phyloP scores from a whole-genome alignment of 2,329 filamentous ascomycete species.

The Massarina eburnea region DNA sequence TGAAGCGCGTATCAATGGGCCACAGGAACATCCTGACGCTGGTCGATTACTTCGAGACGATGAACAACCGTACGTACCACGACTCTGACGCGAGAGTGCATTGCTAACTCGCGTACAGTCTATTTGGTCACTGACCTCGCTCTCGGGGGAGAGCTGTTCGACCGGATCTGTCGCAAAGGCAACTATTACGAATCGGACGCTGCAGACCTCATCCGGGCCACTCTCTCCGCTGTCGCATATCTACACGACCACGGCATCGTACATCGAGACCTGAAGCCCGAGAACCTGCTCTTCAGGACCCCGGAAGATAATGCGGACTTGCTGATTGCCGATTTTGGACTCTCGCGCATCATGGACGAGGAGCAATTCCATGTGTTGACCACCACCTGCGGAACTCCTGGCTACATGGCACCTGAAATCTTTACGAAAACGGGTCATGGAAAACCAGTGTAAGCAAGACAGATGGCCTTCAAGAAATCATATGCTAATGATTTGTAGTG shows the following conservation, averaged over 20 bases:
- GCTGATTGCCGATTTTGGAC: constrained; percentile 93
- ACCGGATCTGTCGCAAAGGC: constrained; percentile 97
- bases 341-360: constrained; percentile 98
- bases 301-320: constrained; percentile 97
- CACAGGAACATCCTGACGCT: constrained; percentile 97
- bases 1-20: constrained; percentile 98
- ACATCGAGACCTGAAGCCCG: constrained; percentile 94
- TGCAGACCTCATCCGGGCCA: constrained; percentile 90
- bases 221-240: constrained; percentile 95
- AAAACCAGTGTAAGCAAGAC: constrained; percentile 73
- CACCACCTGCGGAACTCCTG: constrained; percentile 95
- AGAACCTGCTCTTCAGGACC: constrained; percentile 94
- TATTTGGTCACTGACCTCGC: constrained; percentile 98
- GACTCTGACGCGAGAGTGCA: not conserved
- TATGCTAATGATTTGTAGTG: constrained; percentile 50
- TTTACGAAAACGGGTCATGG: constrained; percentile 98
- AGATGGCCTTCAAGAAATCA: not conserved
- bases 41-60: constrained; percentile 99
- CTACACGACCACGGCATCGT: constrained; percentile 98
- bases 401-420: constrained; percentile 99
- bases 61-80: constrained; percentile 79
- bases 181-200: constrained; percentile 98
- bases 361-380: constrained; percentile 97
- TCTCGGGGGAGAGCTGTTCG: constrained; percentile 93
- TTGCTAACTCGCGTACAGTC: constrained; percentile 50